Conservation (phyloP, 192 early-diverging fungal genomes). For the Spizellomyces sp. region DNA sequence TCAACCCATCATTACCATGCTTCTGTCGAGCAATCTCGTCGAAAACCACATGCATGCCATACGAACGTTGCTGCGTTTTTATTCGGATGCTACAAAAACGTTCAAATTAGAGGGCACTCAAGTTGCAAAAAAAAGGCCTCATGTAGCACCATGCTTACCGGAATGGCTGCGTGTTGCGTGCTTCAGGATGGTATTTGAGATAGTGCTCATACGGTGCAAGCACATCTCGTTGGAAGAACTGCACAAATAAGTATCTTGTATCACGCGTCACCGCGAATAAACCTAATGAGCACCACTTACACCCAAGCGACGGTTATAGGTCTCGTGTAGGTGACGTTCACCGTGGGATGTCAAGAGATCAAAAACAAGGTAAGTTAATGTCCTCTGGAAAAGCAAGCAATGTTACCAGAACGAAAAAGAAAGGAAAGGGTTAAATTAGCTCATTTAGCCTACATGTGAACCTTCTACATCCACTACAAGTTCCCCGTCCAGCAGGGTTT, state of each 20-base stretch:
- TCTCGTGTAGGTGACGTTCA: slow-evolving; percentile 50
- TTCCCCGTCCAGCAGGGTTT: slow-evolving; percentile 90
- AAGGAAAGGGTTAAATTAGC: neutral
- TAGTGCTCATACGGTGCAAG: slow-evolving; percentile 61
- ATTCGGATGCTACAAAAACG: slow-evolving; percentile 44
- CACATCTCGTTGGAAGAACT: slow-evolving; percentile 67
- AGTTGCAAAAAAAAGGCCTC: neutral
- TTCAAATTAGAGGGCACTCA: neutral
- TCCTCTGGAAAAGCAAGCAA: slow-evolving; percentile 9
- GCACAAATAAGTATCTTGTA: neutral
- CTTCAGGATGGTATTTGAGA: slow-evolving; percentile 36
- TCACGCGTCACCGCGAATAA: too few species aligned
- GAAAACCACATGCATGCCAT: slow-evolving; percentile 53
- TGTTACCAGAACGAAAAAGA: neutral
- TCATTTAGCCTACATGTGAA: slow-evolving; percentile 28
- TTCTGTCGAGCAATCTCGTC: slow-evolving; percentile 62
- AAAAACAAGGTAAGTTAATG: slow-evolving; percentile 48
- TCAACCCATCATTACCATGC: slow-evolving; percentile 69
- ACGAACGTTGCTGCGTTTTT: slow-evolving; percentile 50
- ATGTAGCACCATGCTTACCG: slow-evolving; percentile 30
- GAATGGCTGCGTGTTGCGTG: slow-evolving; percentile 55
- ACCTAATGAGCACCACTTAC: slow-evolving; percentile 42
- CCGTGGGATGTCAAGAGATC: slow-evolving; percentile 68
- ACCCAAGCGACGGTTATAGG: slow-evolving; percentile 69
- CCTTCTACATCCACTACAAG: slow-evolving; percentile 75